A percentile compares a stretch with the other conserved stretches of the same genome.
Evolutionary conservation across 306 rosid genomes (phyloP).

Genomic region (Vicia sativa): DNA sequence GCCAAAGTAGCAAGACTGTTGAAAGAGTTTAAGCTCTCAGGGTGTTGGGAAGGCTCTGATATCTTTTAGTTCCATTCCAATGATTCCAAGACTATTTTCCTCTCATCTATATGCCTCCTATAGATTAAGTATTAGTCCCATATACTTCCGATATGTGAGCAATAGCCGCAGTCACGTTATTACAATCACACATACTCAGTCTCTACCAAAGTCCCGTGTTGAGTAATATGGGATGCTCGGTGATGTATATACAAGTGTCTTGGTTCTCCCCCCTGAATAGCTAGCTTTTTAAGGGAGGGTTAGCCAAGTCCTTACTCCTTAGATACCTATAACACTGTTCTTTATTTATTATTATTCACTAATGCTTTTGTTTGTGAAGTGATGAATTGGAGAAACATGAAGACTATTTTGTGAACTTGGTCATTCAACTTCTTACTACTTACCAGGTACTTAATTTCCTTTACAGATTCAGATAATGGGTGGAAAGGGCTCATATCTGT

Average conservation of each 20-base stretch:
- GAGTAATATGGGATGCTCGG: not conserved
- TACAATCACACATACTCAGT: not conserved
- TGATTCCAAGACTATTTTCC: not conserved
- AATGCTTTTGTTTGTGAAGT: conserved; percentile 54
- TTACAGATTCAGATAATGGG: conserved; percentile 27
- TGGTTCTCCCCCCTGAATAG: not conserved
- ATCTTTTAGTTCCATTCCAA: conserved; percentile 3
- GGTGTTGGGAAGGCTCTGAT: conserved; percentile 1
- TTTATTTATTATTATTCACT: conserved; percentile 34
- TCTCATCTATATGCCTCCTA: not conserved
- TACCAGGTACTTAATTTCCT: conserved; percentile 67
- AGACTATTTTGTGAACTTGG: conserved; percentile 79
- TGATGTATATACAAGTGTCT: not conserved
- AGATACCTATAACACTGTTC: conserved; percentile 3
- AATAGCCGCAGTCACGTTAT: not conserved
- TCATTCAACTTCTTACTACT: conserved; percentile 66
- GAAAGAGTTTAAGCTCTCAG: conserved; percentile 1
- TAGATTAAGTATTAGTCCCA: not conserved
- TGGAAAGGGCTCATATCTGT: conserved; percentile 11
- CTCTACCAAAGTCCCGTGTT: not conserved
- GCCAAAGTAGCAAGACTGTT: not conserved
- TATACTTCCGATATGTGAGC: no score
- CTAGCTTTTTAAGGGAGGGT: not conserved
- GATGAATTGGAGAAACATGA: conserved; percentile 91
- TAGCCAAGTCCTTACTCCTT: not conserved